Conservation (phyloP, 106 monocot species). For the Acorus gramineus region DNA sequence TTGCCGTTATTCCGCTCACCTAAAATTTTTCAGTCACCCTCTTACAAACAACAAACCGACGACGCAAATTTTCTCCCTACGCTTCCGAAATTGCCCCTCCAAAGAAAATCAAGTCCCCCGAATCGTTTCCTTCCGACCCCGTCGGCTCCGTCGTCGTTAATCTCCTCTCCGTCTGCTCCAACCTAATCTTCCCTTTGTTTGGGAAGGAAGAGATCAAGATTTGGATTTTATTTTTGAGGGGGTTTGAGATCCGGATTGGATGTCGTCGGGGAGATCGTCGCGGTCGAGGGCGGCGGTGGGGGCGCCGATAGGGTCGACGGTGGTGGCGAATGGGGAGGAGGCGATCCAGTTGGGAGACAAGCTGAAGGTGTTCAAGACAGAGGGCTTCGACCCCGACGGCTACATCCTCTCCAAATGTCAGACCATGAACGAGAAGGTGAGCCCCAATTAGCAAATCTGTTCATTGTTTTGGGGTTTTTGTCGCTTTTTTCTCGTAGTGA, state of each 20-base stretch:
- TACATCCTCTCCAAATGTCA: slow-evolving; percentile 68
- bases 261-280: slow-evolving; percentile 51
- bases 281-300: slow-evolving; percentile 42
- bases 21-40: too few species aligned
- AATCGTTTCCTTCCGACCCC: too few species aligned
- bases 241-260: not conserved
- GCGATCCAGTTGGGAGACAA: slow-evolving; percentile 42
- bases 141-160: too few species aligned
- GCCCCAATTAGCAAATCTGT: not conserved
- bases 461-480: not conserved
- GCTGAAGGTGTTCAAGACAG: slow-evolving; percentile 68
- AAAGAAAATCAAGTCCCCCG: too few species aligned
- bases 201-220: too few species aligned
- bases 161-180: too few species aligned
- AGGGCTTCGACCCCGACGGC: slow-evolving; percentile 50
- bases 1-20: too few species aligned
- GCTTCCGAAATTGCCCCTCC: too few species aligned
- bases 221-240: too few species aligned
- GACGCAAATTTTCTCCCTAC: too few species aligned
- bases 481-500: not conserved
- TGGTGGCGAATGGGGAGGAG: slow-evolving; percentile 16
- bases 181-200: too few species aligned
- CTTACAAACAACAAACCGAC: too few species aligned
- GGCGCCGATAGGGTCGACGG: slow-evolving; percentile 16
- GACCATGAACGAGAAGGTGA: slow-evolving; percentile 69